Conservation (phyloP, 208 protist species). For the Acanthamoeba rhysodes region DNA sequence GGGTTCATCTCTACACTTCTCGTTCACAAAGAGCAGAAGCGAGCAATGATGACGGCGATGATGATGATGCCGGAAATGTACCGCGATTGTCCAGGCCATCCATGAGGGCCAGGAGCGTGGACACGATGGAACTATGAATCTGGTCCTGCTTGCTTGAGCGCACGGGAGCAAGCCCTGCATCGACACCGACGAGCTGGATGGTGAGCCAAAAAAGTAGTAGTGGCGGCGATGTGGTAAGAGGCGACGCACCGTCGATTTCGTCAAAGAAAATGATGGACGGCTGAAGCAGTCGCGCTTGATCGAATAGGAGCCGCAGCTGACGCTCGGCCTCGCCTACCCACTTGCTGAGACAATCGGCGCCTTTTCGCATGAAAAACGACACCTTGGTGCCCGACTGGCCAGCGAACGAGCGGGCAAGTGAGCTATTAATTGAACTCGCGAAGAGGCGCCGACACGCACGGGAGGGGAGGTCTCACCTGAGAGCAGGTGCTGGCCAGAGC, state of each 20-base stretch:
- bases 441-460: neutral
- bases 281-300: conserved; percentile 87
- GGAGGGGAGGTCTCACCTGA: neutral
- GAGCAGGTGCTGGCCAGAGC: conserved; percentile 88
- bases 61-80: neutral
- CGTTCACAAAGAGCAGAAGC: neutral
- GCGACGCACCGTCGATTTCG: conserved; percentile 90
- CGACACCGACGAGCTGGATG: neutral
- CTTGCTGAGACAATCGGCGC: conserved; percentile 91
- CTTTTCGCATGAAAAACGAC: conserved; percentile 95
- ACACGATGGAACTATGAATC: conserved; percentile 90
- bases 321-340: conserved; percentile 94
- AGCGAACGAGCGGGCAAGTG: conserved; percentile 20
- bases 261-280: conserved; percentile 96
- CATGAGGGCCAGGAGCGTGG: conserved; percentile 92
- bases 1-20: too few relatives aligned
- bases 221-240: too few relatives aligned
- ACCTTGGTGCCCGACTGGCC: conserved; percentile 80
- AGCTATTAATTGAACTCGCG: neutral
- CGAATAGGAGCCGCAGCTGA: conserved; percentile 92
- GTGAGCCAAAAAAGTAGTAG: neutral
- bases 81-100: conserved; percentile 91
- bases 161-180: conserved; percentile 90
- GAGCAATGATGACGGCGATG: neutral
- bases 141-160: conserved; percentile 87